Evolutionary conservation across 352 stramenopile genomes (phyloP), one percentile per base, ranked within the genome.

Genomic region (Phytophthora colocasiae): DNA sequence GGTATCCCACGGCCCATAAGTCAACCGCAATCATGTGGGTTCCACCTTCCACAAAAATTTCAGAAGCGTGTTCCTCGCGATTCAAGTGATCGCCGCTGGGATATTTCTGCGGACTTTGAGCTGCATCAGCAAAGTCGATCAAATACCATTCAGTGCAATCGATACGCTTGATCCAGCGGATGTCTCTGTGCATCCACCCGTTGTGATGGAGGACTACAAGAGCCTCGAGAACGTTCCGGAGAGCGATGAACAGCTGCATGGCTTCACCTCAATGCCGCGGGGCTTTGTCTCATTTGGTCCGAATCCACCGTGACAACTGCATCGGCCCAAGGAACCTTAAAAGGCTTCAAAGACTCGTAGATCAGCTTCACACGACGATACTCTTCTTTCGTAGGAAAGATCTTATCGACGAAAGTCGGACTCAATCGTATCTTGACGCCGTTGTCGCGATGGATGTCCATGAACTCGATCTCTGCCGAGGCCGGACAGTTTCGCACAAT

Each of bases 211-310:
- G 26, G 9, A 24, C 36, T 26, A 67, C 50, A 2, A 67, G 34
- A n/a, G 43, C 36, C 22, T 60, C 39, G 11, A 67, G 40, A 44
- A 72, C 38, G 24, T 67, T 32, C 22, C 36, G 49, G 15, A 68
- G 22, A 2, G 43, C 57, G 10, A n/a, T 3, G 41, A 62, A 68
- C 34, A 72, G 38, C 19, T 63, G 43, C 7, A 39, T 36, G 63
- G 63, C 17, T 53, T 62, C 17, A 45, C 17, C 49, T 40, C n/a
- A 15, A 6, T 63, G 11, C 56, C 63, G 41, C 56, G 44, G 27
- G 63, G 63, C 17, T 63, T 32, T n/a, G n/a, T n/a, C 1, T 49
- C 12, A 17, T 69, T 14, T 15, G 44, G 10, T 15, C n/a, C 7
- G 26, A 24, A n/a, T 32, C 7, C 47, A 58, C 10, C 34, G 19